phyloP scores from a whole-genome alignment of 805 yeast genomes.

The Starmera dryadoides region DNA sequence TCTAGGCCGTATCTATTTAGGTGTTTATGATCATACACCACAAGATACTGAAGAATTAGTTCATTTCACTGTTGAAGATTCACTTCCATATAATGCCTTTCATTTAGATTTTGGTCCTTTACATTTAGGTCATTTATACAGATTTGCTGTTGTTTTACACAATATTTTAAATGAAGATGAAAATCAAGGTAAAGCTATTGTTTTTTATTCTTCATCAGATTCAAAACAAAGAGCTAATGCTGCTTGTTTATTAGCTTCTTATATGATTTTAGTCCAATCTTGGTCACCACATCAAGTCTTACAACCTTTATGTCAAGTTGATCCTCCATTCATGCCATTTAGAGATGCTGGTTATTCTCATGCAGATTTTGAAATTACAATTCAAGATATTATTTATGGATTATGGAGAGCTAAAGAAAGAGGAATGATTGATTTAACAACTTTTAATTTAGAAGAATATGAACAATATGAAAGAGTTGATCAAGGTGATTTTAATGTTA shows the following conservation, averaged over 20 bases:
- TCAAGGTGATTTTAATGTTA: conserved; percentile 90
- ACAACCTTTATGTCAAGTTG: conserved; percentile 87
- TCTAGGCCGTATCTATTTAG: conserved; percentile 71
- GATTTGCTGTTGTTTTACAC: conserved; percentile 93
- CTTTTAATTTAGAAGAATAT: conserved; percentile 86
- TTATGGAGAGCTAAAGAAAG: conserved; percentile 97
- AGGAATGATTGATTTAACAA: conserved; percentile 77
- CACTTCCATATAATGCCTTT: conserved; percentile 89
- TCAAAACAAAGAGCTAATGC: conserved; percentile 86
- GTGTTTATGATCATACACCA: conserved; percentile 80
- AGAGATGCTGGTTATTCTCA: conserved; percentile 96
- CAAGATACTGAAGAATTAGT: conserved; percentile 68
- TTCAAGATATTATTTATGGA: conserved; percentile 93
- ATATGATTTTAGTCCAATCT: conserved; percentile 89
- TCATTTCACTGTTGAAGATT: conserved; percentile 87
- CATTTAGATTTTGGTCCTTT: conserved; percentile 96
- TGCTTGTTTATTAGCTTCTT: conserved; percentile 88
- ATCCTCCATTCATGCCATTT: conserved; percentile 91
- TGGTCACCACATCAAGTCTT: conserved; percentile 99
- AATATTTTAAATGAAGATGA: conserved; percentile 81
- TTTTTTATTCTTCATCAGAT: conserved; percentile 78
- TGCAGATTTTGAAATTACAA: conserved; percentile 89
- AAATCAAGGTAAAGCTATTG: conserved; percentile 83
- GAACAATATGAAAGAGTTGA: conserved; percentile 94
- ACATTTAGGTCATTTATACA: conserved; percentile 85